Evolutionary conservation across 1,284 basidiomycete genomes (phyloP), one percentile per base, ranked within the genome.

Genomic region (Vanrija sp.): DNA sequence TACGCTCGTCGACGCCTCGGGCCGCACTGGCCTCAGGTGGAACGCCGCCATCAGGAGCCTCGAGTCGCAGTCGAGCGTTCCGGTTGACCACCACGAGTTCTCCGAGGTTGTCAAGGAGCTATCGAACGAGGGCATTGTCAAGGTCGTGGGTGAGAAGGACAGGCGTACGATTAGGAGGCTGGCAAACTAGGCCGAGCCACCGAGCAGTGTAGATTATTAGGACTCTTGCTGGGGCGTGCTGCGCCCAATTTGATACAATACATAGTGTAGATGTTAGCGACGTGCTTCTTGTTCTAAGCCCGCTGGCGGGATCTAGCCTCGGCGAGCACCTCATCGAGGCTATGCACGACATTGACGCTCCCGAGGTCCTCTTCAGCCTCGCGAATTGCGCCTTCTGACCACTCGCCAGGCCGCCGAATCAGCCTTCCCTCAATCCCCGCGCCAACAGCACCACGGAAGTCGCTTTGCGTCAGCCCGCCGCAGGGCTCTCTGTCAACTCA

Each of bases 71-170:
- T 90, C 87, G 58, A 86, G 83, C 48, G 80, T 95, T 58, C 83
- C 83, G 54, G 80, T 95, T 55, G 88, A 91, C 66, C 66, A 82
- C 44, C 77, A 81, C 4, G 91, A 95, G 73, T 92, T 97, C 73
- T 75, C 81, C 38, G 89, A 93, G 75, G 87, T 91, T 25, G 81
- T 95, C 58, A 86, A 83, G 68, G 81, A 79, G 15, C 75, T 96
- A 63, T 85, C 89, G 79, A 86, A 74, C 34, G 92, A 96, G 75
- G 91, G 92, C 0, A 52, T 86, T 38, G 78, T 93, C 55, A 91
- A 86, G 72, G 86, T 94, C 16, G 81, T 89, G 18, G 91, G 91
- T 2, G 91, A 94, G 69, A 81, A 89, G 54, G 91, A 95, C 45
- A 85, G 81, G 77, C 83, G 91, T 71, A 86, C 83, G 67, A 91